Conservation (phyloP, 2,329 filamentous ascomycete species). For the Aspergillus phoenicis region DNA sequence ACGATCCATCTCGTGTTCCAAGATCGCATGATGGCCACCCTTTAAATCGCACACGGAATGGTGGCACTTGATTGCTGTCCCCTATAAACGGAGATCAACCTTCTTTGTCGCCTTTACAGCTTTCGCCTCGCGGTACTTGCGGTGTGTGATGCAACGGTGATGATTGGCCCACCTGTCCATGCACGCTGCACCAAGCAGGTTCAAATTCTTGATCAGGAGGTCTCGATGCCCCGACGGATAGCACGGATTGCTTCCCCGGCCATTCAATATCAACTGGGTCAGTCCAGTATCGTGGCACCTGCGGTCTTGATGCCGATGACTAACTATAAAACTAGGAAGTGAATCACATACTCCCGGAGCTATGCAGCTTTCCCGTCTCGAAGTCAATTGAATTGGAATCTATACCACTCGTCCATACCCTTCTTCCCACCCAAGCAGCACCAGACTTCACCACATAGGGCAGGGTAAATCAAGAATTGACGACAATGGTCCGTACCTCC, state of each 20-base stretch:
- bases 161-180: conserved; percentile 10
- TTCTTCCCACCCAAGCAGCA: not conserved
- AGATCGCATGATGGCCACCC: not conserved
- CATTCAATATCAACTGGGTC: not conserved
- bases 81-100: not conserved
- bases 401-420: too few species aligned
- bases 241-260: not conserved
- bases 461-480: not conserved
- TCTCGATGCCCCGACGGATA: too few species aligned
- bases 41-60: not conserved
- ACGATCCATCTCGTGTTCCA: not conserved
- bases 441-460: not conserved
- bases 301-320: not conserved
- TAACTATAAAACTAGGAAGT: not conserved
- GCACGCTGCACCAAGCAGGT: not conserved
- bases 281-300: not conserved
- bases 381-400: too few species aligned
- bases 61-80: not conserved
- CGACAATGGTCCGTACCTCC: not conserved
- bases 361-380: not conserved
- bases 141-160: conserved; percentile 20
- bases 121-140: conserved; percentile 6
- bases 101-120: conserved; percentile 3
- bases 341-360: not conserved
- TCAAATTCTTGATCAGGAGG: not conserved